These are phyloP conservation scores for Umbelopsis vinacea DNA, from an alignment of 192 early-diverging fungal species.

Conservation along the genomic window DNA sequence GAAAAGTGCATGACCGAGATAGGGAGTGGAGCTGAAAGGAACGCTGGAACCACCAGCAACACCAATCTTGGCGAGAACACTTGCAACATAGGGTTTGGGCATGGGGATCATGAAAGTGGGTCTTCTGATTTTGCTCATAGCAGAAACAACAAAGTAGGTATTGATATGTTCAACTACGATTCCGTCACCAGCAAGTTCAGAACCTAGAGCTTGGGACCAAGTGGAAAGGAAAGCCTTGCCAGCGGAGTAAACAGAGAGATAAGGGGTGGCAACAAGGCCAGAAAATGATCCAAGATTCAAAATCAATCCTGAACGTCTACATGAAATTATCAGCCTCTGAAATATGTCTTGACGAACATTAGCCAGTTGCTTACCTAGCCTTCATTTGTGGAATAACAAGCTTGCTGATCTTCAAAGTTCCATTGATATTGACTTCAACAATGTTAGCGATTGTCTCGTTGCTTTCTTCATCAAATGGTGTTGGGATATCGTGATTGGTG, in stretches of 20 bases:
- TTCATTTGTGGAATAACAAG: conserved; percentile 84
- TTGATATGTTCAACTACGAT: conserved; percentile 92
- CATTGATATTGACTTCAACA: conserved; percentile 86
- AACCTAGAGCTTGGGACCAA: conserved; percentile 89
- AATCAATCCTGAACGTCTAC: conserved; percentile 78
- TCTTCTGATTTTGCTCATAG: conserved; percentile 91
- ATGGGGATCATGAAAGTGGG: conserved; percentile 81
- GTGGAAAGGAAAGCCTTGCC: conserved; percentile 91
- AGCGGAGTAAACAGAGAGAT: conserved; percentile 89
- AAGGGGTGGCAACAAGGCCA: conserved; percentile 81
- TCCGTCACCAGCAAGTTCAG: conserved; percentile 70
- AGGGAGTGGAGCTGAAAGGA: conserved; percentile 69
- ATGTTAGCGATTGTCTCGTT: conserved; percentile 69
- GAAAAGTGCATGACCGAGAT: conserved; percentile 67
- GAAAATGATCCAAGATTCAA: conserved; percentile 94
- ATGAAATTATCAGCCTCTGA: neutral
- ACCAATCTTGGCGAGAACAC: conserved; percentile 73
- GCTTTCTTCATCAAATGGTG: conserved; percentile 78
- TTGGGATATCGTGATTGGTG: conserved; percentile 89
- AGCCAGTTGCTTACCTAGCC: conserved; percentile 43
- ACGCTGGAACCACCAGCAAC: conserved; percentile 64
- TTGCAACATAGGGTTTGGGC: conserved; percentile 77
- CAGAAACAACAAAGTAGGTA: conserved; percentile 94
- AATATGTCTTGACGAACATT: neutral
- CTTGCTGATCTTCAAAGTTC: conserved; percentile 81